Evolutionary conservation across 1,139 yeast species (phyloP).

Genomic region (Meyerozyma sp.): DNA sequence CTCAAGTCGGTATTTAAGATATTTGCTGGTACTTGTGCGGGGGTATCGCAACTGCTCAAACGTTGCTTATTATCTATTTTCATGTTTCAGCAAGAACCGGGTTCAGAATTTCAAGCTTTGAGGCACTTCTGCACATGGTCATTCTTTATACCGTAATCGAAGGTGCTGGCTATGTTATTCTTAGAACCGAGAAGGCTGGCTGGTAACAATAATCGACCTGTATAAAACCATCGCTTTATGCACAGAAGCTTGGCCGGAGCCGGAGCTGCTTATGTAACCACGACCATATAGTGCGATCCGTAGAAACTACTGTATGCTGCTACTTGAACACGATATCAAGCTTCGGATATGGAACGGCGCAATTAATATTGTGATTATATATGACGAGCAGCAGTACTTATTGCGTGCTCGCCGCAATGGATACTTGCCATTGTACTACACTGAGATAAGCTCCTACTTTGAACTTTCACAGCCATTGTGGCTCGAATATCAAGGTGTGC

Average conservation of each 20-base stretch:
- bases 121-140: background rate
- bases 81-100: background rate
- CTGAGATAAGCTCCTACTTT: constrained; percentile 40
- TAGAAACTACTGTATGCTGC: background rate
- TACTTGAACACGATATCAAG: constrained; percentile 18
- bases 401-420: constrained; percentile 37
- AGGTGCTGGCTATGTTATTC: constrained; percentile 1
- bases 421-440: constrained; percentile 51
- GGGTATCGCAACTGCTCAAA: constrained; percentile 20
- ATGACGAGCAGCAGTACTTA: constrained; percentile 19
- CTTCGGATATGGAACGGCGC: constrained; percentile 51
- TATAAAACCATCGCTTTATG: background rate
- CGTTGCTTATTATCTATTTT: constrained; percentile 15
- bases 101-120: background rate
- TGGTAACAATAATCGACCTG: constrained; percentile 1
- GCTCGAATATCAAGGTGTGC: constrained; percentile 62
- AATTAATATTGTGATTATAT: constrained; percentile 37
- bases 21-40: constrained; percentile 18
- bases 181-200: constrained; percentile 1
- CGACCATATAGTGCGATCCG: background rate
- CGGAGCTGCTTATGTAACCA: background rate
- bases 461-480: constrained; percentile 36
- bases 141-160: background rate
- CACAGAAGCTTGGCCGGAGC: background rate
- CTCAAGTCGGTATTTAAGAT: constrained; percentile 19